These are phyloP conservation scores for Circinella umbellata DNA, from an alignment of 371 early-diverging fungal species.

Conservation along the genomic window DNA sequence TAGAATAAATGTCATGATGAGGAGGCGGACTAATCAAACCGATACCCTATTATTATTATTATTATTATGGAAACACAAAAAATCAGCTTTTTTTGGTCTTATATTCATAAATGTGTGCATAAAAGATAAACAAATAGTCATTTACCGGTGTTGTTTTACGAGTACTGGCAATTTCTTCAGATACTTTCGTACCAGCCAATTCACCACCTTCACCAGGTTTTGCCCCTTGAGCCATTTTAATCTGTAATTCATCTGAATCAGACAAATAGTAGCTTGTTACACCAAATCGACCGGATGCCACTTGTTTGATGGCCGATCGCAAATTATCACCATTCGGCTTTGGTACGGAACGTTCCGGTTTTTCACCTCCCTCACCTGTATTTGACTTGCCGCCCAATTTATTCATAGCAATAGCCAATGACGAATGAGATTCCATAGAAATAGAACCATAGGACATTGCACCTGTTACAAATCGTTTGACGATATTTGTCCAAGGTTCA, in stretches of 20 bases:
- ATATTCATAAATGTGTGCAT: too few species aligned
- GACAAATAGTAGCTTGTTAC: constrained; percentile 93
- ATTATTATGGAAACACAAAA: not conserved
- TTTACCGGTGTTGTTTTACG: constrained; percentile 86
- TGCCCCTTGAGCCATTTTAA: constrained; percentile 99
- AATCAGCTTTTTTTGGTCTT: not conserved
- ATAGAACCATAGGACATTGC: constrained; percentile 99
- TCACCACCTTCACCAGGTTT: constrained; percentile 97
- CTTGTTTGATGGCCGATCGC: constrained; percentile 97
- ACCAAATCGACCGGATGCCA: constrained; percentile 97
- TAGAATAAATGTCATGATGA: constrained; percentile 98
- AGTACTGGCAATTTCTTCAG: constrained; percentile 88
- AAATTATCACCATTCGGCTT: constrained; percentile 75
- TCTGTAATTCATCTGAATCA: constrained; percentile 95
- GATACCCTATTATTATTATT: constrained; percentile 63
- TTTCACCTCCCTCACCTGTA: constrained; percentile 98
- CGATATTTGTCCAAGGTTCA: constrained; percentile 95
- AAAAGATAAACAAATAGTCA: not conserved
- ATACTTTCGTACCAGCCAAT: constrained; percentile 85
- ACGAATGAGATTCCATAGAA: constrained; percentile 90
- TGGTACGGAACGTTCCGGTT: constrained; percentile 78
- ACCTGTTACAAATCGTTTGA: constrained; percentile 96
- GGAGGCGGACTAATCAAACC: constrained; percentile 96
- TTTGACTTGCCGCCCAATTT: constrained; percentile 94
- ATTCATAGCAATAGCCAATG: constrained; percentile 96